Base-by-base conservation (phyloP, 2,329 filamentous ascomycete genomes). In the Fusarium nygamai region DNA sequence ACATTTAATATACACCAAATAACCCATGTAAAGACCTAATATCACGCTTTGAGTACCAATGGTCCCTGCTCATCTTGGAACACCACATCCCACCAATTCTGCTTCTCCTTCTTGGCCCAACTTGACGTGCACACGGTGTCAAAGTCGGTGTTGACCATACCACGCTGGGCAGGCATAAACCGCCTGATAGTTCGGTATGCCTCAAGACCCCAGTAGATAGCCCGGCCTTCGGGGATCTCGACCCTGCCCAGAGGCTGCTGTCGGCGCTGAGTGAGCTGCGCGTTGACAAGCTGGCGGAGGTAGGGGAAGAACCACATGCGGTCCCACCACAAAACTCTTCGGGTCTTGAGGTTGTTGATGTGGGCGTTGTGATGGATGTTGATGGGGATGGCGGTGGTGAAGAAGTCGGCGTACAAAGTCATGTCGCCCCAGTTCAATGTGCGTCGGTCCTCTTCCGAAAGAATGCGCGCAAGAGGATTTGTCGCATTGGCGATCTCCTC, bases 291-390 rank as follows among this genome's bases (percentile, higher is more conserved):
- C 14, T 64, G 24, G 1, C 73, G 73, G 3, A 76, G 68, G 34
- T 72, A 48, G 4, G 73, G 73, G 62, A 76, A 78, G 64, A 64
- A 76, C 75, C 75, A 77, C 34, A 70, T 78, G 16, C 67, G 71
- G 31, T 73, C 50, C 73, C 74, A 76, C 74, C 73, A 76, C 71
- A 51, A 69, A 14, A 59, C 44, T 14, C 71, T 43, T 22, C 75
- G 67, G 22, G 29, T 38, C 64, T 77, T 71, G 22, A 69, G 64
- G 46, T 73, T 64, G 54, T 65, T 67, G n/a, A 46, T 63, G n/a
- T 71, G 67, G 6, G 75, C 74, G 34, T 77, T 78, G 68, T 78
- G 73, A 34, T 78, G 76, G 2, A 78, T 51, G 19, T 67, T 65
- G 19, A 74, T 78, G 4, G 76, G 75, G 16, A 78, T 61, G 9